Evolutionary conservation across 2,329 filamentous ascomycete genomes (phyloP), one percentile per base, ranked within the genome.

Genomic region (Sclerotinia spermophila): DNA sequence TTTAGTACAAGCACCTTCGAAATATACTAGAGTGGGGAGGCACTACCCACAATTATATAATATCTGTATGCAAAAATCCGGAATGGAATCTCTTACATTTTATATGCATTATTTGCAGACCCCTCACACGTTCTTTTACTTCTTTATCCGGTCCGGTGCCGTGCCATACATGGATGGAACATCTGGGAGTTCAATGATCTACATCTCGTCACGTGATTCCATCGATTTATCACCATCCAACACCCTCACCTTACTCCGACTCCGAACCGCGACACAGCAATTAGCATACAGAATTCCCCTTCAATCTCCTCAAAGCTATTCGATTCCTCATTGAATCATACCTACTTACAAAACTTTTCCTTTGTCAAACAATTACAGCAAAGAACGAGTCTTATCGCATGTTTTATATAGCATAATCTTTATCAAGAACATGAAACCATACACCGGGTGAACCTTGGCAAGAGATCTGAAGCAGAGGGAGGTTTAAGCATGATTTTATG

Each of bases 381-480:
- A 38, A 48, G 45, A 64, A n/a, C 35, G 15, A 35, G 60, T 64
- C 60, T 48, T 35, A 48, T 48, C 60, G 35, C 60, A 48, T 35
- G 60, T 64, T 64, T 64, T 42, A 64, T 13, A 33, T 3, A 44
- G 42, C 42, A 64, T 64, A 19, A 48, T 48, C 30, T 45, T 15
- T 19, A 27, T 59, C 35, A 11, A n/a, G 8, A 35, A 48, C 11
- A 27, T 64, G 60, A 64, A 64, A 64, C 60, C 33, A 8, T 21
- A 64, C 8, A 27, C 30, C 19, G 30, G 15, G 21, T 48, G 10
- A 7, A 19, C 21, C 44, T 48, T 62, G 30, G 42, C 24, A 30
- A n/a, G 30, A n/a, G 24, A 64, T 48, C 21, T 64, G 42, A 64
- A 38, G 44, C 60, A 64, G n/a, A 38, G 60, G 42, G 48, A n/a